Base-by-base conservation (phyloP, 2,329 filamentous ascomycete genomes). In the Scopulariopsis brevicaulis region DNA sequence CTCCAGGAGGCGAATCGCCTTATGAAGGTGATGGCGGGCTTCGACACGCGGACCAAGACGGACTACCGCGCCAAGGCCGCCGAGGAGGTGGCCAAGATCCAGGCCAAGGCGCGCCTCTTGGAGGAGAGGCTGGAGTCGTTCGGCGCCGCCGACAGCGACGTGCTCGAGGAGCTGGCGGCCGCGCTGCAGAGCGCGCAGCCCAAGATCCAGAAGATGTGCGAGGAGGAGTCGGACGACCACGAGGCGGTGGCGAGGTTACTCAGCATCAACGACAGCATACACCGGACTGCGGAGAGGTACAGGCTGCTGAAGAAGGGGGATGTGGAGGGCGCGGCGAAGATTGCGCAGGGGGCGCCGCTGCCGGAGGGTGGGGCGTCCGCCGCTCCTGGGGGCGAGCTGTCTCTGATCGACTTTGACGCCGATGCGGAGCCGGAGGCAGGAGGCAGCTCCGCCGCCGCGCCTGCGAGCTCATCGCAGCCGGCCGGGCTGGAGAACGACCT, bases 21-120 rank as follows among this genome's bases (percentile, higher is more conserved):
- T 57, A 99, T 99, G 94, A 99, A 99, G 74, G 82, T 99, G 64
- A 97, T 99, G 94, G 94, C 94, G 57, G 94, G 94, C 62, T 99
- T 89, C 71, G 94, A 99, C 70, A 96, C 90, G 59, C 81, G 92
- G 64, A 88, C 90, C 70, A 97, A 97, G 75, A 96, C 94, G 1
- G 93, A 99, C 74, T 99, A 96, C 73, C 86, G 94, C 63, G 94
- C 94, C 62, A 99, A 99, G 73, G 94, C 94, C 1, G 94, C 94
- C 11, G 92, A 96, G 69, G 94, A 99, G 62, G 90, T 99, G 8
- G 82, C 84, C 64, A 96, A 90, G 74, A 92, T 99, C 59, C 94
- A 97, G 71, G 91, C 96, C 69, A 99, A 99, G 72, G 94, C 94
- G 3, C 86, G 85, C 62, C 75, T 99, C 61, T 73, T 99, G 28